phyloP scores from a whole-genome alignment of 495 filamentous ascomycete species.

The Schizothecium vesticola region DNA sequence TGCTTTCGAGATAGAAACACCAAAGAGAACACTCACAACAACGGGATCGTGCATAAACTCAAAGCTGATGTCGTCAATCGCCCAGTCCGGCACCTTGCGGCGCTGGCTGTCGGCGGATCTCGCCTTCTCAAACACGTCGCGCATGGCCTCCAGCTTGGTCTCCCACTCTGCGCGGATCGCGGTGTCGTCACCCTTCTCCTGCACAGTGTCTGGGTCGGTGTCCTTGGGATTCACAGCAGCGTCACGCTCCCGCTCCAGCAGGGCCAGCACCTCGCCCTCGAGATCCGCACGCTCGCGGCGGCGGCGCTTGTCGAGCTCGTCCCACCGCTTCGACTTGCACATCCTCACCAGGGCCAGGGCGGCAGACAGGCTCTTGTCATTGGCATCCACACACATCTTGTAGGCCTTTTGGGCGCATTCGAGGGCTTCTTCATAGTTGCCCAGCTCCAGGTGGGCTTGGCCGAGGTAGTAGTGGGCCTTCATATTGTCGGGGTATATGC shows the following conservation, averaged over 20 bases:
- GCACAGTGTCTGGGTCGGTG: conserved; percentile 41
- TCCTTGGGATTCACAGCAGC: conserved; percentile 21
- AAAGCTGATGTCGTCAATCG: conserved; percentile 87
- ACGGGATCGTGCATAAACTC: conserved; percentile 91
- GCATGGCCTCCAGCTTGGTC: conserved; percentile 54
- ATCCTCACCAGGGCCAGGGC: conserved; percentile 64
- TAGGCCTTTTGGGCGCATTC: conserved; percentile 69
- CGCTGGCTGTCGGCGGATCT: conserved; percentile 43
- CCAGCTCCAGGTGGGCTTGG: conserved; percentile 71
- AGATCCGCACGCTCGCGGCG: conserved; percentile 45
- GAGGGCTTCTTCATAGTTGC: conserved; percentile 70
- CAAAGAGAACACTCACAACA: conserved; percentile 44
- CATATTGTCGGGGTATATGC: conserved; percentile 58
- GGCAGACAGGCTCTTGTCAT: conserved; percentile 55
- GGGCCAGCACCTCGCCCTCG: conserved; percentile 46
- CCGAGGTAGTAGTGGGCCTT: conserved; percentile 84
- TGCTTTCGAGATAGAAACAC: neutral
- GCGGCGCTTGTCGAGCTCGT: conserved; percentile 48
- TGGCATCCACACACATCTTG: conserved; percentile 55
- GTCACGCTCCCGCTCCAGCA: conserved; percentile 32
- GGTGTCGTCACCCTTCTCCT: conserved; percentile 24
- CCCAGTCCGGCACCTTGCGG: conserved; percentile 76
- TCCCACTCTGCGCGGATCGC: conserved; percentile 48
- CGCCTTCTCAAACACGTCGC: conserved; percentile 57
- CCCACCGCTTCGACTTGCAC: conserved; percentile 76